A percentile compares a stretch with the other conserved stretches of the same genome.
These are phyloP conservation scores for Chrysopogon serrulatus DNA, from an alignment of 176 grass and related monocot genomes.

Conservation along the genomic window DNA sequence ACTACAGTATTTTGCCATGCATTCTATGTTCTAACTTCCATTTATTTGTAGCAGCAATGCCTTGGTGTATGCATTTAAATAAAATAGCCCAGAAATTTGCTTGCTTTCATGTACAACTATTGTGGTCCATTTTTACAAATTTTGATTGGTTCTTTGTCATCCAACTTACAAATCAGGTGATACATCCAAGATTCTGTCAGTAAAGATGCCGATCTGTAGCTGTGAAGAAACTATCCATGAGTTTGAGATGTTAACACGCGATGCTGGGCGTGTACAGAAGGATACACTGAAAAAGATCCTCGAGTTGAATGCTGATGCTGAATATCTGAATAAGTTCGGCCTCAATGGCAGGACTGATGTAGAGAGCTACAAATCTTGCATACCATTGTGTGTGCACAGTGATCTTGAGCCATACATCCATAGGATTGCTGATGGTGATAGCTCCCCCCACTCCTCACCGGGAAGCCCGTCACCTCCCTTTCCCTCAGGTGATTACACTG, in stretches of 20 bases:
- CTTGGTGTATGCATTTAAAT: not conserved
- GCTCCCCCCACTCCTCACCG: constrained; percentile 57
- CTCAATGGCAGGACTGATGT: constrained; percentile 76
- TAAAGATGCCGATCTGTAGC: constrained; percentile 59
- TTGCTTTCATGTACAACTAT: not conserved
- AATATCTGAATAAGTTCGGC: constrained; percentile 68
- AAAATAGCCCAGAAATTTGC: not conserved
- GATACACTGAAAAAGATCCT: constrained; percentile 79
- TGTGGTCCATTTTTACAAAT: not conserved
- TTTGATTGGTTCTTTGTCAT: not conserved
- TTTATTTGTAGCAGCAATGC: not conserved
- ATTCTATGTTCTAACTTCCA: not conserved
- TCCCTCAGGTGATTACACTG: constrained; percentile 61
- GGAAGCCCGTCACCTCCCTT: constrained; percentile 71
- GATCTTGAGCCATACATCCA: constrained; percentile 73
- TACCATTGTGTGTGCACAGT: constrained; percentile 65
- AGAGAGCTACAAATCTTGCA: constrained; percentile 65
- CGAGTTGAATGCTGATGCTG: constrained; percentile 59
- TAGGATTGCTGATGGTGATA: constrained; percentile 68
- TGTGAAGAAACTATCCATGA: constrained; percentile 61
- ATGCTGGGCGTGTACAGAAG: constrained; percentile 53
- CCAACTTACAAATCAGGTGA: constrained; percentile 4
- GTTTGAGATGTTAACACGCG: constrained; percentile 61
- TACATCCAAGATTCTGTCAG: constrained; percentile 9
- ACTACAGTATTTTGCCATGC: not conserved